Evolutionary conservation across 352 stramenopile species (phyloP).

Genomic region (Pythium oligandrum): DNA sequence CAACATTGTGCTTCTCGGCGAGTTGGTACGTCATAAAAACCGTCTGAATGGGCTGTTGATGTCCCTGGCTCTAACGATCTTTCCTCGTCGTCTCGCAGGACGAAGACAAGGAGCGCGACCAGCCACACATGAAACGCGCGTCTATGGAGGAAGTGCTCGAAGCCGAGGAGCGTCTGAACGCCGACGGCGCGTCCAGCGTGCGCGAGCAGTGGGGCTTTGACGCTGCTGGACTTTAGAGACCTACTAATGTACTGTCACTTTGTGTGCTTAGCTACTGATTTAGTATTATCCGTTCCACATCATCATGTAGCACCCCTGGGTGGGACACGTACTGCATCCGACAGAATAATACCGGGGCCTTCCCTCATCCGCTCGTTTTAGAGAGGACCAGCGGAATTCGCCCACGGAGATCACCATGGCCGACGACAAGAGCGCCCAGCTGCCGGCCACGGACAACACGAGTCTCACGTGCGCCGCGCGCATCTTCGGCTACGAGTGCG

Average conservation of each 20-base stretch:
- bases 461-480: conserved; percentile 82
- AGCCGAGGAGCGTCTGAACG: conserved; percentile 69
- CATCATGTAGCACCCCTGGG: not conserved
- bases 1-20: conserved; percentile 84
- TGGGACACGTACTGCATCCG: not conserved
- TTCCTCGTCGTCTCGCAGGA: conserved; percentile 29
- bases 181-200: conserved; percentile 55
- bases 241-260: too few relatives aligned
- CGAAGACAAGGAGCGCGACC: conserved; percentile 73
- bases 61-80: too few relatives aligned
- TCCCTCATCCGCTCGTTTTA: too few relatives aligned
- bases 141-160: conserved; percentile 79
- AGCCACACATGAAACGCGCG: conserved; percentile 78
- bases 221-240: conserved; percentile 15
- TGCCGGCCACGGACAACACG: conserved; percentile 84
- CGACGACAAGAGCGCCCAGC: conserved; percentile 46
- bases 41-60: too few relatives aligned
- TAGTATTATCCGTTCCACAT: too few relatives aligned
- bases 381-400: conserved; percentile 13
- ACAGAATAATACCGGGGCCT: not conserved
- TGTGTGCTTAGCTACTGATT: too few relatives aligned
- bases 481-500: conserved; percentile 79
- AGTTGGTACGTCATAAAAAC: conserved; percentile 42
- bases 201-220: conserved; percentile 86
- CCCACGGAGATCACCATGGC: conserved; percentile 18